Base-by-base conservation (phyloP, 2,329 filamentous ascomycete genomes). In the Cadophora sp. region DNA sequence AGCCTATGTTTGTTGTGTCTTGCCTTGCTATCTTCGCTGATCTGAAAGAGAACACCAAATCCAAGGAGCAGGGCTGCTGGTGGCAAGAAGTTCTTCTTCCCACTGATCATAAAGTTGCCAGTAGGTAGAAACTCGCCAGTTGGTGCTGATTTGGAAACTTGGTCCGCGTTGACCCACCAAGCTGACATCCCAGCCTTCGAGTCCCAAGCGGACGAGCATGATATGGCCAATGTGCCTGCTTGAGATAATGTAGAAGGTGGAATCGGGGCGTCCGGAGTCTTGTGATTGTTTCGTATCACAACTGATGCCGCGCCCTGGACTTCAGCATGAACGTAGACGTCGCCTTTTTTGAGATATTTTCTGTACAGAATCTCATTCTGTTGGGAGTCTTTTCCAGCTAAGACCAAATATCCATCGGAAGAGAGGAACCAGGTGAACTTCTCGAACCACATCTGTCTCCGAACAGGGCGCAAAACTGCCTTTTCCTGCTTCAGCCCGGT, bases 371-470 rank as follows among this genome's bases (percentile, higher is more conserved):
- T 90, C 78, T 99, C 96, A 74, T 91, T 94, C 77, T 99, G 96
- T 73, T 93, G 91, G 1, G 89, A 86, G 80, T 99, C 96, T 69
- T 93, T 93, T 18, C 94, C 95, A 53, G 89, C 95, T 18, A 99
- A 85, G 0, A 98, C 92, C 6, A 99, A 85, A 77, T 98, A 97
- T 4, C 95, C 94, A 76, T 99, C 96, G 0, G 94, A 96, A 0
- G 94, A 97, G 73, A 98, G 87, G 80, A 99, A 99, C 85, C 93
- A 98, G 33, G 89, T 83, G 74, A 97, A 99, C 79, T 99, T 99
- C 76, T 99, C 96, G 73, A 97, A 99, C 96, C 96, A 99, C 74
- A 94, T 87, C 71, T 90, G 91, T 75, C 89, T 91, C 65, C 96
- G 87, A 9, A 97, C 90, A 0, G 91, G 93, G 55, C 94, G 89